Percentiles rank a stretch among this genome's conserved stretches.
phyloP scores from a whole-genome alignment of 768 basidiomycete genomes.

The Suillus lakei region DNA sequence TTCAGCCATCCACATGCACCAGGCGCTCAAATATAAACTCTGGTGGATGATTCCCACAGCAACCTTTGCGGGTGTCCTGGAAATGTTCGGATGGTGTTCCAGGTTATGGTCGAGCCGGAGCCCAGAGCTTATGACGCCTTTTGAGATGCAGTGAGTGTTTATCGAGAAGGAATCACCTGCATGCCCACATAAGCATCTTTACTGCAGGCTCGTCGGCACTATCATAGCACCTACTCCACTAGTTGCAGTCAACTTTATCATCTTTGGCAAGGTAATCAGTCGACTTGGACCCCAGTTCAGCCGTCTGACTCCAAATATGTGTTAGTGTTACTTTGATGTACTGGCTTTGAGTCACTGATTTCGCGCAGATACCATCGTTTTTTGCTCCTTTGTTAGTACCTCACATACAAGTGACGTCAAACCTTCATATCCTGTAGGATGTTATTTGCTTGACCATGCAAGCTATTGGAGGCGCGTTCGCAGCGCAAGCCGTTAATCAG shows the following conservation, averaged over 20 bases:
- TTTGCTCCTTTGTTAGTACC: slow-evolving; percentile 16
- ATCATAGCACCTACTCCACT: slow-evolving; percentile 62
- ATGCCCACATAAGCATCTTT: background rate
- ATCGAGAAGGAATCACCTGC: background rate
- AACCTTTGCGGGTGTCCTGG: slow-evolving; percentile 50
- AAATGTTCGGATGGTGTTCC: slow-evolving; percentile 60
- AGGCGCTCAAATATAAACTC: slow-evolving; percentile 47
- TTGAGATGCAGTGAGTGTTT: slow-evolving; percentile 47
- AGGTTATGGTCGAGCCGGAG: slow-evolving; percentile 53
- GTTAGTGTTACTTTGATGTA: slow-evolving; percentile 20
- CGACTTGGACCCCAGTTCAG: slow-evolving; percentile 55
- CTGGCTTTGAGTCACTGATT: background rate
- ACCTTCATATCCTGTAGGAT: slow-evolving; percentile 29
- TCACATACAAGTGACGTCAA: background rate
- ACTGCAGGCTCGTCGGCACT: slow-evolving; percentile 38
- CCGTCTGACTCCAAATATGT: slow-evolving; percentile 41
- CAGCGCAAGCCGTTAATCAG: slow-evolving; percentile 39
- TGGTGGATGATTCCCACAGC: slow-evolving; percentile 61
- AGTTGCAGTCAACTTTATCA: slow-evolving; percentile 58
- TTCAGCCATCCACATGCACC: slow-evolving; percentile 51
- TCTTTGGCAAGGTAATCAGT: slow-evolving; percentile 51
- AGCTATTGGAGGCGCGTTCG: slow-evolving; percentile 48
- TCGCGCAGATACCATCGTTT: slow-evolving; percentile 15
- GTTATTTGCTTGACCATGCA: slow-evolving; percentile 43
- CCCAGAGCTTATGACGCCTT: slow-evolving; percentile 31